phyloP scores from a whole-genome alignment of 108 stramenopile species.

The Skeletonema tropicum region DNA sequence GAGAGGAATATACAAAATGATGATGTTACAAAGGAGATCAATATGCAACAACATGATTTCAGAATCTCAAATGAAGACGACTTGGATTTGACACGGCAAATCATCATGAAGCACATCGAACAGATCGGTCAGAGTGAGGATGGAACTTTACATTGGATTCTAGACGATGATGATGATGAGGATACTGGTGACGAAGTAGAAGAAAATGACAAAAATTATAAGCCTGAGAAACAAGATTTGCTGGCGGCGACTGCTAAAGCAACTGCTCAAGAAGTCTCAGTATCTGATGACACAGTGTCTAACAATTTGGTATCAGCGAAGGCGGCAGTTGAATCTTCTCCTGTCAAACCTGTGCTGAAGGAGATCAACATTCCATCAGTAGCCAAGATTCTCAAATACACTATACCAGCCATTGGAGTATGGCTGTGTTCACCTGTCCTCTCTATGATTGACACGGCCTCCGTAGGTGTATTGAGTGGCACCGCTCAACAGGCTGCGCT shows the following conservation, averaged over 20 bases:
- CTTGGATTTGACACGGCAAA: slow-evolving; percentile 14
- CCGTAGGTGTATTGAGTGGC: slow-evolving; percentile 78
- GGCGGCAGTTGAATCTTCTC: not conserved
- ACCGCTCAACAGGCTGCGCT: slow-evolving; percentile 87
- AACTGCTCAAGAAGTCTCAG: too few relatives aligned
- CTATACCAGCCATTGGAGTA: slow-evolving; percentile 85
- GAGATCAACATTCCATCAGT: slow-evolving; percentile 57
- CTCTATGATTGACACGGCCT: slow-evolving; percentile 83
- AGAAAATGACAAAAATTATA: not conserved
- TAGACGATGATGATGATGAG: not conserved
- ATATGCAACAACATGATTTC: not conserved
- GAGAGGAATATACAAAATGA: too few relatives aligned
- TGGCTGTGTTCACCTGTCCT: slow-evolving; percentile 83
- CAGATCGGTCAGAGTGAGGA: not conserved
- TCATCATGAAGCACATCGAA: slow-evolving; percentile 14
- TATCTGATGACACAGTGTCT: too few relatives aligned
- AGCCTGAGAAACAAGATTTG: not conserved
- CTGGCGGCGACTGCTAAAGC: not conserved
- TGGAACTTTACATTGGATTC: not conserved
- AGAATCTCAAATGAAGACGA: slow-evolving; percentile 2
- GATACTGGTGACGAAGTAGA: not conserved
- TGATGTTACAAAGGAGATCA: not conserved
- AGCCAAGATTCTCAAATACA: slow-evolving; percentile 74
- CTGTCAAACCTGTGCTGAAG: not conserved
- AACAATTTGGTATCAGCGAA: too few relatives aligned